Conservation (phyloP, 805 yeast genomes). For the Torulaspora delbrueckii region DNA sequence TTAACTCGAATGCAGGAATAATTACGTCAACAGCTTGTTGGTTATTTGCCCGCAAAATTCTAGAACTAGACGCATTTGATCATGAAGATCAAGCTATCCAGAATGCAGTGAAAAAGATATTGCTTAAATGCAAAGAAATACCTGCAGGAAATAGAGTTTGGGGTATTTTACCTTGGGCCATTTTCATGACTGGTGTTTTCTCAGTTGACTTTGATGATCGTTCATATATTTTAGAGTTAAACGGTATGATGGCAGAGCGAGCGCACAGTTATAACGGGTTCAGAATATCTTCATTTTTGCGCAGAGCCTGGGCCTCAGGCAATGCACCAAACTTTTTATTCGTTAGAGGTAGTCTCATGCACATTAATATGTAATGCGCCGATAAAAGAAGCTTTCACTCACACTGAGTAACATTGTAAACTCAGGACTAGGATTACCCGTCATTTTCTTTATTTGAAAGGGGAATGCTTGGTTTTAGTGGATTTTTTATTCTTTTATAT, state of each 20-base stretch:
- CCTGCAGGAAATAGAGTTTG: slow-evolving; percentile 18
- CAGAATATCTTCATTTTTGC: slow-evolving; percentile 17
- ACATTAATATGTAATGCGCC: slow-evolving; percentile 15
- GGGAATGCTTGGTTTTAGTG: background rate
- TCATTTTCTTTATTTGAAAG: background rate
- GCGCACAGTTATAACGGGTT: slow-evolving; percentile 22
- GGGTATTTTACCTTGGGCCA: slow-evolving; percentile 22
- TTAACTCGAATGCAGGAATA: slow-evolving; percentile 17
- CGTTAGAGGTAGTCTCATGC: slow-evolving; percentile 15
- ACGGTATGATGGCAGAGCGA: slow-evolving; percentile 17
- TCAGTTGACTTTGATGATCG: slow-evolving; percentile 12
- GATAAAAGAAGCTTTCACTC: background rate
- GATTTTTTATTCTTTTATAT: background rate
- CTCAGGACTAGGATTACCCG: background rate
- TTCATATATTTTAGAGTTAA: slow-evolving; percentile 13
- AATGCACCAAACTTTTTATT: slow-evolving; percentile 15
- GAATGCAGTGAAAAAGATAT: slow-evolving; percentile 14
- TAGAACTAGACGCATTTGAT: slow-evolving; percentile 13
- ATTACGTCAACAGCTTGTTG: slow-evolving; percentile 21
- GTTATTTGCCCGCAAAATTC: slow-evolving; percentile 17
- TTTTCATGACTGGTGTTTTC: slow-evolving; percentile 19
- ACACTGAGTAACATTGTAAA: background rate
- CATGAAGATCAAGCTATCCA: slow-evolving; percentile 12
- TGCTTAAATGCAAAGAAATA: slow-evolving; percentile 15
- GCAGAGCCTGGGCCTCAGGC: slow-evolving; percentile 19